Percentiles rank a stretch among this genome's conserved stretches.
Conservation (phyloP, 805 yeast species). For the Wickerhamiella hasegawae region DNA sequence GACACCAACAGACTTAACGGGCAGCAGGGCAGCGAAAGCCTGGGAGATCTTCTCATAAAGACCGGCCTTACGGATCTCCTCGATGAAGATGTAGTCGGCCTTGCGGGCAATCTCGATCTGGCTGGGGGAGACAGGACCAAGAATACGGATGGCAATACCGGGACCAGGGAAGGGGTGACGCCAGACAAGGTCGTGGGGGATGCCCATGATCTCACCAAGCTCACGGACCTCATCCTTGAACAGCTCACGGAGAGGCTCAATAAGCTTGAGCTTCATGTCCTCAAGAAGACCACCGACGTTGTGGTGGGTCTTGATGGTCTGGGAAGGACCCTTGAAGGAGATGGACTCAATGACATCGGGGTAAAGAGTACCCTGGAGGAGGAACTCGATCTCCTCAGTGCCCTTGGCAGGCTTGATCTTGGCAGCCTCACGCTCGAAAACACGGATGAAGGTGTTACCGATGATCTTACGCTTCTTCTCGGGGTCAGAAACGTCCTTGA, state of each 20-base stretch:
- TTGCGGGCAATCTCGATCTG: conserved; percentile 96
- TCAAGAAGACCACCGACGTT: conserved; percentile 97
- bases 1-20: conserved; percentile 97
- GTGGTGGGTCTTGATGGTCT: conserved; percentile 98
- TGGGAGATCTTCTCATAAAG: conserved; percentile 85
- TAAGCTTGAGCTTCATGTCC: conserved; percentile 94
- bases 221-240: conserved; percentile 98
- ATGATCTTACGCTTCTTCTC: conserved; percentile 98
- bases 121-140: conserved; percentile 87
- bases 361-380: conserved; percentile 92
- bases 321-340: conserved; percentile 98
- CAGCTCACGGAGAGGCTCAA: conserved; percentile 96
- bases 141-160: conserved; percentile 95
- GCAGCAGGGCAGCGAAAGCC: conserved; percentile 93
- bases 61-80: conserved; percentile 88
- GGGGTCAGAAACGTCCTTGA: conserved; percentile 93
- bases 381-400: conserved; percentile 79
- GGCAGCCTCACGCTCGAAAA: conserved; percentile 91
- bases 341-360: conserved; percentile 98
- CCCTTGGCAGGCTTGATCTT: conserved; percentile 66
- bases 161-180: conserved; percentile 99
- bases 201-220: conserved; percentile 85
- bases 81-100: conserved; percentile 91
- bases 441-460: conserved; percentile 94
- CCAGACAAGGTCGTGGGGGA: conserved; percentile 95